Conservation (phyloP, 2,329 filamentous ascomycete species). For the Salinomyces thailandicus region DNA sequence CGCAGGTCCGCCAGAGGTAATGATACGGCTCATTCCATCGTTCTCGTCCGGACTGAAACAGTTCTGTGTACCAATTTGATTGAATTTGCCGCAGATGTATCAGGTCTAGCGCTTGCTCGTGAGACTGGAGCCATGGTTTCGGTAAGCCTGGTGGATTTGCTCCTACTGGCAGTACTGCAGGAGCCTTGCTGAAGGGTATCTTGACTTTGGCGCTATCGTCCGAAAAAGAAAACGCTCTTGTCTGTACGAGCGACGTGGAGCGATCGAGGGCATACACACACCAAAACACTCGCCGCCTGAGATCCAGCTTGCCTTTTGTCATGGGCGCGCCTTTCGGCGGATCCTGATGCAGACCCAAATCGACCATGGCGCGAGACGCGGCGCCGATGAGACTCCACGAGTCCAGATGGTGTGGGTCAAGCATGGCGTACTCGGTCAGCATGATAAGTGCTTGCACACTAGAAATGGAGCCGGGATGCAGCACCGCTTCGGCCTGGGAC, state of each 20-base stretch:
- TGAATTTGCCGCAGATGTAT: conserved; percentile 78
- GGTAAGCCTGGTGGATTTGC: conserved; percentile 17
- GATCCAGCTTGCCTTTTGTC: conserved; percentile 60
- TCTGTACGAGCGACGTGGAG: conserved; percentile 78
- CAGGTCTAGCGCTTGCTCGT: conserved; percentile 63
- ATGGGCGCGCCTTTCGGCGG: conserved; percentile 60
- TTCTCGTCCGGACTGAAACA: conserved; percentile 67
- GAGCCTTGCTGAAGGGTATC: conserved; percentile 47
- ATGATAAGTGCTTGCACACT: conserved; percentile 83
- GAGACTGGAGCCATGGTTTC: conserved; percentile 41
- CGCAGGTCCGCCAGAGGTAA: conserved; percentile 66
- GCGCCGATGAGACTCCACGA: conserved; percentile 91
- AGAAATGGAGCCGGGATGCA: conserved; percentile 71
- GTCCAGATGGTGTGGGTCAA: conserved; percentile 85
- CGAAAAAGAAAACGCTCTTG: conserved; percentile 83
- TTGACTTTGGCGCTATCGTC: conserved; percentile 77
- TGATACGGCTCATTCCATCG: conserved; percentile 58
- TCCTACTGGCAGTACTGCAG: conserved; percentile 14
- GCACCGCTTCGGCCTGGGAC: conserved; percentile 66
- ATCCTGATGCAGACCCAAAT: conserved; percentile 88
- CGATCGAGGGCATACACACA: conserved; percentile 86
- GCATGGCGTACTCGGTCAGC: conserved; percentile 77
- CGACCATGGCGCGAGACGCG: conserved; percentile 75
- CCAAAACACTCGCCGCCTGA: conserved; percentile 76
- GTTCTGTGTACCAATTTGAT: conserved; percentile 78